Percentiles rank a stretch among this genome's conserved stretches.
phyloP scores from a whole-genome alignment of 1,284 basidiomycete genomes.

The Porogramme epimiltina region DNA sequence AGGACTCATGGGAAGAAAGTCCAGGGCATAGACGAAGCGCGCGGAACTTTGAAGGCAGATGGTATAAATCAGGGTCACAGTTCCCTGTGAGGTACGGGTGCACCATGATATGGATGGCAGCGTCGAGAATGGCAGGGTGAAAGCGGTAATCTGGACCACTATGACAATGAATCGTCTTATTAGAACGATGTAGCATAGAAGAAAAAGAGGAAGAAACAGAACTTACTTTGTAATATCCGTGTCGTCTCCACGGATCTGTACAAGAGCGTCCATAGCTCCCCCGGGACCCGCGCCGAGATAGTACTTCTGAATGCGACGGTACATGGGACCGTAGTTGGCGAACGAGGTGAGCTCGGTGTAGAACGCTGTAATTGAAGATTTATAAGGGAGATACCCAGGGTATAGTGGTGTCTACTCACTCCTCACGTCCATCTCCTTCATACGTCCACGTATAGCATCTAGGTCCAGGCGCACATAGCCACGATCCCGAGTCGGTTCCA shows the following conservation, averaged over 20 bases:
- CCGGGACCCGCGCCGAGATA: neutral
- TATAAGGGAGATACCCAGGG: slow-evolving; percentile 7
- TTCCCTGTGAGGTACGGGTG: slow-evolving; percentile 28
- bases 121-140: slow-evolving; percentile 42
- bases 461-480: slow-evolving; percentile 9
- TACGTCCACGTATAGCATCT: slow-evolving; percentile 21
- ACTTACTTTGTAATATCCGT: slow-evolving; percentile 18
- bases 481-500: slow-evolving; percentile 11
- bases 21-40: slow-evolving; percentile 10
- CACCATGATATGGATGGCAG: slow-evolving; percentile 32
- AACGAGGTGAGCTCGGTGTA: slow-evolving; percentile 9
- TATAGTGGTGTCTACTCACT: neutral
- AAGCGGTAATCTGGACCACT: slow-evolving; percentile 18
- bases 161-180: neutral
- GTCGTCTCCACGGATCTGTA: slow-evolving; percentile 3
- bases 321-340: slow-evolving; percentile 17
- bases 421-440: slow-evolving; percentile 5
- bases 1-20: slow-evolving; percentile 1
- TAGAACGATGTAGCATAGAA: neutral
- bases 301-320: slow-evolving; percentile 4
- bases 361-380: slow-evolving; percentile 2
- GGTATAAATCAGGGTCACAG: slow-evolving; percentile 26
- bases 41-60: slow-evolving; percentile 29
- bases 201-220: neutral
- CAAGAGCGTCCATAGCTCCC: slow-evolving; percentile 13